These are phyloP conservation scores for Zasmidium citrigriseum DNA, from an alignment of 2,329 filamentous ascomycete genomes.

Conservation along the genomic window DNA sequence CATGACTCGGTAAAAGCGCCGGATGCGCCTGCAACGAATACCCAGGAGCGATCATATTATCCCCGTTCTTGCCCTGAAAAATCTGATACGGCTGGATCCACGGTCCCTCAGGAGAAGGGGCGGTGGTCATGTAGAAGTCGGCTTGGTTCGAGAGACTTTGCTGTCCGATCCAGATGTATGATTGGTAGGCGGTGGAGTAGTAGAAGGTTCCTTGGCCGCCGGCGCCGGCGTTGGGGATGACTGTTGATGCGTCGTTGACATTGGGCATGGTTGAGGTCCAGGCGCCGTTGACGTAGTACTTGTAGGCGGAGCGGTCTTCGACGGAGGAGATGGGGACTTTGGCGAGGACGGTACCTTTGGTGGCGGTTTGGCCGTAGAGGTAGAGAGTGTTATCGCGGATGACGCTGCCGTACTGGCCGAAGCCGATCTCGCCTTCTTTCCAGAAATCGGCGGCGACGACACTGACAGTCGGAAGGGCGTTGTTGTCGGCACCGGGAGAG, in stretches of 20 bases:
- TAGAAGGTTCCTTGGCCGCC: constrained; percentile 36
- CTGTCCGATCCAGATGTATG: constrained; percentile 36
- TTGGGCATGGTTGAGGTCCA: constrained; percentile 21
- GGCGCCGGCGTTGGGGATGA: constrained; percentile 28
- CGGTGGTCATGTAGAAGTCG: constrained; percentile 31
- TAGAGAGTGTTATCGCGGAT: constrained; percentile 20
- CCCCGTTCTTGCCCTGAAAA: constrained; percentile 22
- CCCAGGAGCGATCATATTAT: constrained; percentile 10
- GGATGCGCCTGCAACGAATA: constrained; percentile 28
- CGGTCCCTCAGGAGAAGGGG: constrained; percentile 33
- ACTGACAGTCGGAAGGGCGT: constrained; percentile 19
- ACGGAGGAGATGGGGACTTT: constrained; percentile 17
- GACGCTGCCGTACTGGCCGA: constrained; percentile 25
- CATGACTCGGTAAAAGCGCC: constrained; percentile 13
- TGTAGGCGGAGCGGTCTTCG: constrained; percentile 24
- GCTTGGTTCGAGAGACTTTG: constrained; percentile 15
- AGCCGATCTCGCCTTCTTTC: constrained; percentile 18
- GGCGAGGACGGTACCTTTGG: constrained; percentile 19
- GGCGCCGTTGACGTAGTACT: constrained; percentile 21
- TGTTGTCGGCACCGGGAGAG: constrained; percentile 3
- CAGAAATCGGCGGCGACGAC: constrained; percentile 22
- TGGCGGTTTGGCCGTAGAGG: constrained; percentile 24
- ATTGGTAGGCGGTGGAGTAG: constrained; percentile 29
- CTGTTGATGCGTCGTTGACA: constrained; percentile 12
- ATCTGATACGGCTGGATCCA: constrained; percentile 29